Base-by-base conservation (phyloP, 1,139 yeast genomes). In the Yamadazyma jaroonii region DNA sequence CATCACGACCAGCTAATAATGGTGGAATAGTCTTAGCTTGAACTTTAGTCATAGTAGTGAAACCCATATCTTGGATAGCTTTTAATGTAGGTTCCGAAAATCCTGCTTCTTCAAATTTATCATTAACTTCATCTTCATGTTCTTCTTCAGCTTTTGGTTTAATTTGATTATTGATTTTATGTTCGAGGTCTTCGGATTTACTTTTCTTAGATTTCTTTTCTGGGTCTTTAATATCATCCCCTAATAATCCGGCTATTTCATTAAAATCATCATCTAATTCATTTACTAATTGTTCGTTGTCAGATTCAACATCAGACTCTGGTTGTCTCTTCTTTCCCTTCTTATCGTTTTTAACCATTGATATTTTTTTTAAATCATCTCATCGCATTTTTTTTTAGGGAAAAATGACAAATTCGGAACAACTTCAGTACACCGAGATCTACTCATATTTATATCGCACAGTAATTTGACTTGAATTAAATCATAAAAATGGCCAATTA, bases 1-100 rank as follows among this genome's bases (percentile, higher is more conserved):
- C 97, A 64, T 90, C 97, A 52, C 90, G 79, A 31, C 98, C 97
- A 0, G 97, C 96, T 50, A 90, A 69, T 47, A 92, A 71, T 11
- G 97, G 97, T 7, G 97, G 97, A 41, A 90, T 90, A 11, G 97
- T 88, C 61, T 89, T 81, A 26, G 95, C 85, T 64, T 90, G 98
- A 10, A 90, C 97, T 42, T 83, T 78, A 5, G 98, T 92, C 97
- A 90, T 87, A 41, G 72, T 83, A 13, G 77, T 71, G 65, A 90
- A 90, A 1, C 96, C 97, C 96, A 92, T 85, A 31, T 79, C 82
- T 31, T 70, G 67, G 46, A 90, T 82, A 25, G 96, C 94, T 54
- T 80, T 78, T 56, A 81, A 57, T 4, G 97, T 89, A 38, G 88
- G 92, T 40, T 74, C 83, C 5, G 96, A 86, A 31, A 90, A 73